phyloP scores from a whole-genome alignment of 352 stramenopile genomes.

The Phytophthora meadii region DNA sequence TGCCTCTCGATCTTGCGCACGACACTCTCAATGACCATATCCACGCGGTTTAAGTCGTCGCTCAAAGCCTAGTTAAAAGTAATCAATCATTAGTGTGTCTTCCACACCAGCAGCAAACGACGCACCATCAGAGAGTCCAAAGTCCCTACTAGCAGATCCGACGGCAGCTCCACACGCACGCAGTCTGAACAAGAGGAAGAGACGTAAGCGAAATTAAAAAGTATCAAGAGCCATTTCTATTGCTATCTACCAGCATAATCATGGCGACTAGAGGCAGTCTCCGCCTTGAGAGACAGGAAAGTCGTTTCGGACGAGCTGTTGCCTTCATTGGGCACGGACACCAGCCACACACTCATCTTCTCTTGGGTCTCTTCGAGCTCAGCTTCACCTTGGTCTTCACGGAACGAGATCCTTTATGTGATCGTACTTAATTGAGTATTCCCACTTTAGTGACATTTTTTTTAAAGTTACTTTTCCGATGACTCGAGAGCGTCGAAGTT shows the following conservation, averaged over 20 bases:
- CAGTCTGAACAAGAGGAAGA: conserved; percentile 51
- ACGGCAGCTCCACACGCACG: conserved; percentile 91
- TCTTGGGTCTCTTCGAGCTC: not conserved
- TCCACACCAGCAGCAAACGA: not conserved
- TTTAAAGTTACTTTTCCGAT: conserved; percentile 2
- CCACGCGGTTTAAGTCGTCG: conserved; percentile 96
- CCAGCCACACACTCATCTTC: conserved; percentile 74
- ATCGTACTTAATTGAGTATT: conserved; percentile 13
- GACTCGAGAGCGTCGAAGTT: conserved; percentile 16
- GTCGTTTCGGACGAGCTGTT: conserved; percentile 83
- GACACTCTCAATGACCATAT: conserved; percentile 94
- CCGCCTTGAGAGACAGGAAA: conserved; percentile 86
- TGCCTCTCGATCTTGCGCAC: conserved; percentile 98
- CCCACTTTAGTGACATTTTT: conserved; percentile 9
- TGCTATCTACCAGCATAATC: conserved; percentile 69
- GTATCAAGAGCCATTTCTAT: conserved; percentile 1
- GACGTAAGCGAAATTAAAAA: not conserved
- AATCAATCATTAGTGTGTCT: not conserved
- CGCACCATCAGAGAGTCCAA: conserved; percentile 97
- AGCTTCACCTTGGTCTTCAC: conserved; percentile 26
- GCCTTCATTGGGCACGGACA: conserved; percentile 87
- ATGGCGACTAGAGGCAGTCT: conserved; percentile 82
- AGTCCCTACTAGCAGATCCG: conserved; percentile 96
- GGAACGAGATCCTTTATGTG: conserved; percentile 40
- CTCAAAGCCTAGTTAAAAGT: conserved; percentile 64